These are phyloP conservation scores for Phoenix roebelenii DNA, from an alignment of 176 grass and related monocot species.

Conservation along the genomic window DNA sequence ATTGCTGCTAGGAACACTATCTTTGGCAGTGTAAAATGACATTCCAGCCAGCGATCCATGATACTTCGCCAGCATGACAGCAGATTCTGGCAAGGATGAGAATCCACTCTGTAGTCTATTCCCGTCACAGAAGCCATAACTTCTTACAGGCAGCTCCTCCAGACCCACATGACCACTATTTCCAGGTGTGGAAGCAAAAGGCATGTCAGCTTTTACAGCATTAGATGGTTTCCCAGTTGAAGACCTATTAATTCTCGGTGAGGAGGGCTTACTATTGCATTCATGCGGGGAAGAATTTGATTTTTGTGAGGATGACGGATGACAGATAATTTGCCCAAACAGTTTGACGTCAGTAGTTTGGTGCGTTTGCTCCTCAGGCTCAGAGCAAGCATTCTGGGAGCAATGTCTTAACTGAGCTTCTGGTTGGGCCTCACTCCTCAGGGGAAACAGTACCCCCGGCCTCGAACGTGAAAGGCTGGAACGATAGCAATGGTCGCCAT, in stretches of 20 bases:
- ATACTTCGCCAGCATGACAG: conserved; percentile 26
- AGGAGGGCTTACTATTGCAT: conserved; percentile 14
- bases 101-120: conserved; percentile 32
- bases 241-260: conserved; percentile 19
- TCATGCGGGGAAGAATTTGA: conserved; percentile 31
- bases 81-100: conserved; percentile 26
- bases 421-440: neutral
- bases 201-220: conserved; percentile 24
- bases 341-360: conserved; percentile 66
- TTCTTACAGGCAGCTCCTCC: conserved; percentile 29
- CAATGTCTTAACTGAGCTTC: conserved; percentile 20
- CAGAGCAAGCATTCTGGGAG: conserved; percentile 23
- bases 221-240: conserved; percentile 8
- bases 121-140: conserved; percentile 41
- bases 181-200: conserved; percentile 27
- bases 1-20: conserved; percentile 20
- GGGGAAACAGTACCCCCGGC: conserved; percentile 14
- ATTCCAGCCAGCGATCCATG: conserved; percentile 31
- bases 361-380: conserved; percentile 34
- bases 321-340: conserved; percentile 53
- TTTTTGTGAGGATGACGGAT: conserved; percentile 42
- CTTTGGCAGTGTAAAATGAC: conserved; percentile 41
- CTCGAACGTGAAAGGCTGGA: neutral
- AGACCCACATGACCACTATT: conserved; percentile 17
- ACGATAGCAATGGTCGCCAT: conserved; percentile 29